These are phyloP conservation scores for Apocynum venetum DNA, from an alignment of 257 asterid species.

Conservation along the genomic window DNA sequence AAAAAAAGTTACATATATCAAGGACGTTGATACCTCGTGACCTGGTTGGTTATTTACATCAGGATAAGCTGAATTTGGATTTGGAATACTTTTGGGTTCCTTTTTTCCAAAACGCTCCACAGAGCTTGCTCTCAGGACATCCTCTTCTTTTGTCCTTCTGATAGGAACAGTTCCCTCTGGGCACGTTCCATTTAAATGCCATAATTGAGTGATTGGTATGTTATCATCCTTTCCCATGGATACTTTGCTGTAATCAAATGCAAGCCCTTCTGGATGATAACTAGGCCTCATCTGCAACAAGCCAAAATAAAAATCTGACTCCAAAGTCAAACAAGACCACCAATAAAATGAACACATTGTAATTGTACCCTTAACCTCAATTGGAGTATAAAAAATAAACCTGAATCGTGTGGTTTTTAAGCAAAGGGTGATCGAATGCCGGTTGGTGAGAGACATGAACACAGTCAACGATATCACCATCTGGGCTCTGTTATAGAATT, in stretches of 20 bases:
- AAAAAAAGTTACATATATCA: no score
- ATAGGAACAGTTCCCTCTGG: constrained; percentile 74
- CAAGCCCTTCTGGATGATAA: constrained; percentile 61
- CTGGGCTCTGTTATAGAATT: constrained; percentile 62
- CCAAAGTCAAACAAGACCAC: neutral
- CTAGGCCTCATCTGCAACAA: constrained; percentile 66
- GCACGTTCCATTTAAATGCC: constrained; percentile 81
- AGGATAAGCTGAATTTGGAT: constrained; percentile 53
- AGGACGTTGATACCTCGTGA: constrained; percentile 55
- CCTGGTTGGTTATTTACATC: constrained; percentile 61
- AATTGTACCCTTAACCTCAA: neutral
- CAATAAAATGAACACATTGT: neutral
- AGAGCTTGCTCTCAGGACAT: constrained; percentile 60
- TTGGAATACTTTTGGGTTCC: constrained; percentile 35
- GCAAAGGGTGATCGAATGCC: constrained; percentile 74
- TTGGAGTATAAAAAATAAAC: constrained; percentile 16
- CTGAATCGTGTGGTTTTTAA: constrained; percentile 73
- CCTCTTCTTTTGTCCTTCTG: constrained; percentile 63
- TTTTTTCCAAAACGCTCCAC: constrained; percentile 65
- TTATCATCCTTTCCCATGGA: constrained; percentile 24
- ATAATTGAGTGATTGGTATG: constrained; percentile 44
- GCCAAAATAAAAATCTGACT: constrained; percentile 10
- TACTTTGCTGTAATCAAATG: constrained; percentile 32
- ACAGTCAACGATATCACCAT: constrained; percentile 88
- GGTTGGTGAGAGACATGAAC: constrained; percentile 65